A percentile compares a stretch with the other conserved stretches of the same genome.
Evolutionary conservation across 257 asterid species (phyloP).

Genomic region (Lithospermum erythrorhizon): DNA sequence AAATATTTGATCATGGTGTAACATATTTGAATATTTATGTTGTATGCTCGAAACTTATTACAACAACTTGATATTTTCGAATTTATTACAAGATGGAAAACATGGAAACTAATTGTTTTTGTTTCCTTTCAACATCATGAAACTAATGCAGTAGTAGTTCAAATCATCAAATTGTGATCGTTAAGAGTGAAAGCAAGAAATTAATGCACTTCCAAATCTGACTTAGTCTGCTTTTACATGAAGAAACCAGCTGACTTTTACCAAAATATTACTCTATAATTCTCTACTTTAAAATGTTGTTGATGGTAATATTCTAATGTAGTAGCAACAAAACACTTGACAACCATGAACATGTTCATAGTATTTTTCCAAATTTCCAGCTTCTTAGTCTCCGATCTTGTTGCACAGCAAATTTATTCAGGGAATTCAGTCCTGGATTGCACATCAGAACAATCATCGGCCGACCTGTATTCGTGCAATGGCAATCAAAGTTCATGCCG

Average conservation of each 20-base stretch:
- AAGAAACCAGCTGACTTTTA: not conserved
- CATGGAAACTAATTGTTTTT: too few relatives aligned
- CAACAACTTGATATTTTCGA: too few relatives aligned
- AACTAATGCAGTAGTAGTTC: not conserved
- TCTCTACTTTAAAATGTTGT: not conserved
- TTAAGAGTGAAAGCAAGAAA: too few relatives aligned
- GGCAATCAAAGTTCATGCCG: constrained; percentile 25
- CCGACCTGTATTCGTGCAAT: constrained; percentile 47
- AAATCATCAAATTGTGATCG: not conserved
- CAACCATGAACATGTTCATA: constrained; percentile 16
- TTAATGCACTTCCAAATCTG: not conserved
- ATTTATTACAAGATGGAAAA: too few relatives aligned
- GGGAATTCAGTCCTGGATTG: constrained; percentile 27
- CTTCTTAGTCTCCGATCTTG: constrained; percentile 12
- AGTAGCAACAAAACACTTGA: not conserved
- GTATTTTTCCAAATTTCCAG: constrained; percentile 11
- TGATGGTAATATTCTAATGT: not conserved
- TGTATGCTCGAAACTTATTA: too few relatives aligned
- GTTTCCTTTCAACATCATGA: not conserved
- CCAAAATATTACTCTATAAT: too few relatives aligned
- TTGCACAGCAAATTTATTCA: constrained; percentile 41
- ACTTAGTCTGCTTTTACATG: not conserved
- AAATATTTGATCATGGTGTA: too few relatives aligned
- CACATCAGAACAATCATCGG: constrained; percentile 26
- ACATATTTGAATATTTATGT: too few relatives aligned